A percentile compares a stretch with the other conserved stretches of the same genome.
phyloP scores from a whole-genome alignment of 2,329 filamentous ascomycete species.

The Calonectria pseudoturangicola region DNA sequence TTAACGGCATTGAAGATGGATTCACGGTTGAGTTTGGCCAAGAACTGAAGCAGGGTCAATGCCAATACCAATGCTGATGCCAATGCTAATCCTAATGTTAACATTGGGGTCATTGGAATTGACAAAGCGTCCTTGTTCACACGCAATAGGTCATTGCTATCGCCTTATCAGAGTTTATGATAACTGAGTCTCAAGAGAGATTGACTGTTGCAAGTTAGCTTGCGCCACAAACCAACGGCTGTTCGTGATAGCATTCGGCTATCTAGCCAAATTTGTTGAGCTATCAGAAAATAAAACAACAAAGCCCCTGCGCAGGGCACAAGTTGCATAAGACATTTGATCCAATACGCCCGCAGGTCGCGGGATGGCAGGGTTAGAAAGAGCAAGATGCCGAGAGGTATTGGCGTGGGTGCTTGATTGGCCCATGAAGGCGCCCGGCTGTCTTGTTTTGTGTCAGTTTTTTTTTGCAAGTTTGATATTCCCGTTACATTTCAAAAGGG shows the following conservation, averaged over 20 bases:
- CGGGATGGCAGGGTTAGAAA: constrained; percentile 45
- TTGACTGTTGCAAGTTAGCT: constrained; percentile 27
- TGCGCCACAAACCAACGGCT: constrained; percentile 49
- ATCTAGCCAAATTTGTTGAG: constrained; percentile 43
- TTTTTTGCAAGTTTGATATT: constrained; percentile 16
- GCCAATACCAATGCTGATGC: constrained; percentile 1
- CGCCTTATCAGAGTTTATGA: constrained; percentile 36
- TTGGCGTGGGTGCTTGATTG: constrained; percentile 36
- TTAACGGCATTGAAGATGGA: background rate
- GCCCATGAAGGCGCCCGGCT: constrained; percentile 10
- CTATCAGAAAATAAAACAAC: constrained; percentile 36
- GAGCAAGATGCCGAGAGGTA: constrained; percentile 32
- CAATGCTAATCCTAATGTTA: constrained; percentile 23
- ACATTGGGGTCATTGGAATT: constrained; percentile 22
- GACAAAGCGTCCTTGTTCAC: constrained; percentile 24
- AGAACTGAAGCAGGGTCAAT: constrained; percentile 8
- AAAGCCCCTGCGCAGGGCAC: constrained; percentile 28
- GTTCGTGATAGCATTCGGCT: constrained; percentile 37
- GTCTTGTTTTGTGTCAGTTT: constrained; percentile 17
- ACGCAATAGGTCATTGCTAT: constrained; percentile 16
- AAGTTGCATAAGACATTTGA: constrained; percentile 40
- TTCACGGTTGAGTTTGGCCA: background rate
- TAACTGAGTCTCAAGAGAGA: constrained; percentile 32
- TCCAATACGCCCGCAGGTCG: constrained; percentile 50
- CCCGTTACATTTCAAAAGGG: constrained; percentile 32